Evolutionary conservation across 805 yeast species (phyloP).

Genomic region (Kazachstania bromeliacearum): DNA sequence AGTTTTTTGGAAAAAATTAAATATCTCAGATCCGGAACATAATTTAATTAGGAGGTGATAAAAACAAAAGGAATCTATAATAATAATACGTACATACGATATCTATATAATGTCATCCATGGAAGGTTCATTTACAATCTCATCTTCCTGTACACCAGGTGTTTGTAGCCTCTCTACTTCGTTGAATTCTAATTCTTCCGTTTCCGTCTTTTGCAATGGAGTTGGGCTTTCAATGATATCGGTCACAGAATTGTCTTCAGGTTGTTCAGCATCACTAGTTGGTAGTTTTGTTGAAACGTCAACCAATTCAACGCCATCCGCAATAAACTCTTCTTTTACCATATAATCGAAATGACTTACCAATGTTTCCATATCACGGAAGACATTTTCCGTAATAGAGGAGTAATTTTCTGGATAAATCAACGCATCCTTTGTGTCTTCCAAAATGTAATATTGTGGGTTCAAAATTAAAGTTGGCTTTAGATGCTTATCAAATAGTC

Average conservation of each 20-base stretch:
- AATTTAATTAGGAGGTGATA: too few relatives aligned
- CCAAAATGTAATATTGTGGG: conserved; percentile 13
- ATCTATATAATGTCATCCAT: too few relatives aligned
- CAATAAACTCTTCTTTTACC: conserved; percentile 19
- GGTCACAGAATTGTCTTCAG: neutral
- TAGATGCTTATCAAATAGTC: conserved; percentile 24
- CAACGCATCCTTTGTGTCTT: conserved; percentile 9
- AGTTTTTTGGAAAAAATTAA: too few relatives aligned
- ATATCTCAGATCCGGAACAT: too few relatives aligned
- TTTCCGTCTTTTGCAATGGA: conserved; percentile 1
- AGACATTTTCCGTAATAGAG: conserved; percentile 32
- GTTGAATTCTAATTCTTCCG: neutral
- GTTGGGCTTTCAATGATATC: too few relatives aligned
- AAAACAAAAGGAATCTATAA: too few relatives aligned
- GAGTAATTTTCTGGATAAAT: conserved; percentile 29
- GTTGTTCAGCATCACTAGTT: too few relatives aligned
- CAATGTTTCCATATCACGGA: conserved; percentile 35
- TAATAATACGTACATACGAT: too few relatives aligned
- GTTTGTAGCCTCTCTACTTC: conserved; percentile 3
- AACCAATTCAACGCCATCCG: conserved; percentile 17
- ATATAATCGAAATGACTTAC: conserved; percentile 27
- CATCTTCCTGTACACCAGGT: conserved; percentile 2
- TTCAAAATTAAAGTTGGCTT: conserved; percentile 23
- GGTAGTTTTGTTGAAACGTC: conserved; percentile 10
- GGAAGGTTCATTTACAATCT: neutral